These are phyloP conservation scores for Aurantiochytrium sp. DNA, from an alignment of 108 stramenopile species.

Conservation along the genomic window DNA sequence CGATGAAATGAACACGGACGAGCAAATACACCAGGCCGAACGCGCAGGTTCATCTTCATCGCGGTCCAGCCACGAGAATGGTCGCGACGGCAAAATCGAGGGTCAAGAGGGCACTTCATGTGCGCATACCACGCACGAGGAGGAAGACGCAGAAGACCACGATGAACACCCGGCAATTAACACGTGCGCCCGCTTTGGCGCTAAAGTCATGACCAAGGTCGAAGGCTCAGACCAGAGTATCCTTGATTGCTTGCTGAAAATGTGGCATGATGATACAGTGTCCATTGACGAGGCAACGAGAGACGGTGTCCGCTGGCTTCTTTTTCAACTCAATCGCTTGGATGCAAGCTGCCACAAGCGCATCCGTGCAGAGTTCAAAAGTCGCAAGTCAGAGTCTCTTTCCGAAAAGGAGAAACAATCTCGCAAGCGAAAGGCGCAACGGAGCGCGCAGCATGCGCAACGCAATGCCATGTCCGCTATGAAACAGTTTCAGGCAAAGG, in stretches of 20 bases:
- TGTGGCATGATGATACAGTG: background rate
- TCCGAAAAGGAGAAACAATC: background rate
- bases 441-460: background rate
- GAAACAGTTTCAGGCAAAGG: background rate
- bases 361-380: background rate
- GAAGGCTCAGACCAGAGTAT: background rate
- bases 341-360: background rate
- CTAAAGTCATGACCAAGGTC: background rate
- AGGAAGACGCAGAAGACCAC: background rate
- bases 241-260: background rate
- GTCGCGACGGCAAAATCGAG: too few species aligned
- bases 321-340: background rate
- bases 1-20: too few species aligned
- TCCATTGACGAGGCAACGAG: background rate
- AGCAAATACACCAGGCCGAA: too few species aligned
- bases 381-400: background rate
- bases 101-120: too few species aligned
- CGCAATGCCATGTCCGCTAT: background rate
- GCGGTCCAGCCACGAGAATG: too few species aligned
- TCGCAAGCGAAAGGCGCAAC: constrained; percentile 14
- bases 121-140: background rate
- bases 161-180: background rate
- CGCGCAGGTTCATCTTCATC: too few species aligned
- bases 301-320: background rate
- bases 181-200: background rate